Conservation (phyloP, 495 filamentous ascomycete species). For the Evansstolkia leycettana region DNA sequence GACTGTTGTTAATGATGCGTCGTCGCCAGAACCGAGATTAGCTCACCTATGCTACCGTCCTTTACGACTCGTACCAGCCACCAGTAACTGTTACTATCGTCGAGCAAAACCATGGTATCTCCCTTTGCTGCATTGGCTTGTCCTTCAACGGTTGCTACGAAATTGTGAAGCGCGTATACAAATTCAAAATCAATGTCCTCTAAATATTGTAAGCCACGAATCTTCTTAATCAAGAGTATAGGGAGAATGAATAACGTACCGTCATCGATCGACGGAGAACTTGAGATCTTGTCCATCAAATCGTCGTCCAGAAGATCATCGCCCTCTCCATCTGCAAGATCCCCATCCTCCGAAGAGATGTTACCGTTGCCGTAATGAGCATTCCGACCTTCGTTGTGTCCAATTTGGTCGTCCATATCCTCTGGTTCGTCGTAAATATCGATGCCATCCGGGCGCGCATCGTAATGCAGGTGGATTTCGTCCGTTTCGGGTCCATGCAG, state of each 20-base stretch:
- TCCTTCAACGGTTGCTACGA: conserved; percentile 93
- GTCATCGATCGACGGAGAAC: conserved; percentile 96
- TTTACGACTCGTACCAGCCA: conserved; percentile 97
- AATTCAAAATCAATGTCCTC: conserved; percentile 99
- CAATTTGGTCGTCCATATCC: conserved; percentile 19
- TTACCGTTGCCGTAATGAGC: conserved; percentile 36
- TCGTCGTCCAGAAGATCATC: conserved; percentile 79
- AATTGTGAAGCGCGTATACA: conserved; percentile 96
- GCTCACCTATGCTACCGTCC: conserved; percentile 88
- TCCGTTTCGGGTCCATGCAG: conserved; percentile 34
- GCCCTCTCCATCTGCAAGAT: conserved; percentile 59
- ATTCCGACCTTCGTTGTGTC: conserved; percentile 40
- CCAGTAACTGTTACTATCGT: conserved; percentile 99
- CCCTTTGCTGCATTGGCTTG: conserved; percentile 98
- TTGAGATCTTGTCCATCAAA: conserved; percentile 93
- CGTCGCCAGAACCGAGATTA: not conserved
- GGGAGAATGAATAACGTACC: conserved; percentile 51
- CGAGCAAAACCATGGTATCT: conserved; percentile 99
- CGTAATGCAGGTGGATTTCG: conserved; percentile 32
- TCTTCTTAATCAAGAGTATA: conserved; percentile 2
- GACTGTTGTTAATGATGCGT: conserved; percentile 8
- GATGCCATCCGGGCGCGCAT: conserved; percentile 35
- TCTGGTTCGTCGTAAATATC: conserved; percentile 31
- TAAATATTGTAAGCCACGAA: conserved; percentile 52
- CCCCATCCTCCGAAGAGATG: conserved; percentile 38